Base-by-base conservation (phyloP, 2,329 filamentous ascomycete species). In the Lachnellula cervina region DNA sequence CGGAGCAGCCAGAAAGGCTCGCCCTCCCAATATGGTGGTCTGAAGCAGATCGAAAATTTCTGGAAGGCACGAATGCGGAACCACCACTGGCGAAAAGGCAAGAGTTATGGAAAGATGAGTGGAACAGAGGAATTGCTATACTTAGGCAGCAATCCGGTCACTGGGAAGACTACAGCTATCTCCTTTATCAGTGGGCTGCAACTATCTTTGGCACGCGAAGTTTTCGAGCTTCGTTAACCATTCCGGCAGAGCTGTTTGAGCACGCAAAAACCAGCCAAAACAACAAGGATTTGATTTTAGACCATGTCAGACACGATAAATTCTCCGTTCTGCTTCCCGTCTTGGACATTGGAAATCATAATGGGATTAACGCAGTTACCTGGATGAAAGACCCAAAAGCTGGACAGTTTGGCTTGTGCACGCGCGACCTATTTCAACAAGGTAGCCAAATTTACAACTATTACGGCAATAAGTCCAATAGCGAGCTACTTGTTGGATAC, bases 391-490 rank as follows among this genome's bases (percentile, higher is more conserved):
- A 77, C 21, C 70, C 76, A 11, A 65, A 71, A 7, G 58, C 62
- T 3, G 61, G 62, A 14, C 47, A 61, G 19, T 83, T 79, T 57
- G 70, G 67, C 8, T 72, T 85, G 9, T 65, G 69, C 16, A 74
- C 76, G 8, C 68, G 66, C 17, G 72, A 74, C 54, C 58, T 62
- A 1, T 78, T 84, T 62, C 49, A 60, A 4, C 71, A 80, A 0
- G 82, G 84, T 0, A 69, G 81, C 32, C 76, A 80, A 60, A 71
- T 80, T 23, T 85, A 77, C 64, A 89, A 89, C 73, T 90, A 89
- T 68, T 91, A 91, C 66, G 87, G 87, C 32, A 72, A 76, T n/a
- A 88, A 89, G 70, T 88, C 86, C 6, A 91, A 90, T 64, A 86
- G 85, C 56, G 86, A 89, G 71, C 73, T 87, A 23, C 74, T 87